Percentiles rank a stretch among this genome's conserved stretches.
Evolutionary conservation across 2,329 filamentous ascomycete genomes (phyloP).

Genomic region (Fusarium avenaceum): DNA sequence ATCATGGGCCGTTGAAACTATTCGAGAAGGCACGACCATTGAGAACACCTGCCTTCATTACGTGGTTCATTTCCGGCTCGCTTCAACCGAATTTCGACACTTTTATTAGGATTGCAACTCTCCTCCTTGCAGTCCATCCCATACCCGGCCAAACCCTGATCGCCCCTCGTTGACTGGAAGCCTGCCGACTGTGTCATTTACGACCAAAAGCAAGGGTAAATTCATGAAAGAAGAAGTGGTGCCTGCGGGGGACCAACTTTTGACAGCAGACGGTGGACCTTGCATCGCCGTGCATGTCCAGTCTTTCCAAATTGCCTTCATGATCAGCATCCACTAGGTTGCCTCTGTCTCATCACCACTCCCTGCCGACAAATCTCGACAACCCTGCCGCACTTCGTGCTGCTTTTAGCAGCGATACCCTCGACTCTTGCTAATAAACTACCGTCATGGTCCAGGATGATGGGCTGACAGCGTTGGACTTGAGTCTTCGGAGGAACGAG

Average conservation of each 20-base stretch:
- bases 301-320: conserved; percentile 47
- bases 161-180: conserved; percentile 21
- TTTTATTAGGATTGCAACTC: conserved; percentile 4
- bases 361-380: conserved; percentile 42
- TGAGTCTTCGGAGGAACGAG: conserved; percentile 41
- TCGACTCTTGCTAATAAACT: conserved; percentile 33
- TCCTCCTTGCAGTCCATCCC: not conserved
- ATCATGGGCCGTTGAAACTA: conserved; percentile 1
- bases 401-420: conserved; percentile 28
- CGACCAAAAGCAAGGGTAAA: conserved; percentile 27
- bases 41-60: conserved; percentile 7
- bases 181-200: conserved; percentile 25
- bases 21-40: conserved; percentile 17
- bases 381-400: conserved; percentile 38
- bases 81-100: conserved; percentile 4
- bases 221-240: conserved; percentile 10
- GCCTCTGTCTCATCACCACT: conserved; percentile 40
- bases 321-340: conserved; percentile 46
- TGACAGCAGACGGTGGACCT: conserved; percentile 45
- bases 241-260: conserved; percentile 27
- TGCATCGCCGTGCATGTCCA: conserved; percentile 47
- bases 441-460: conserved; percentile 47
- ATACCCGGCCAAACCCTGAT: conserved; percentile 13
- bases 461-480: conserved; percentile 40
- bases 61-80: conserved; percentile 3